Evolutionary conservation across 352 stramenopile species (phyloP), one percentile per base, ranked within the genome.

Genomic region (Phytophthora capsici): DNA sequence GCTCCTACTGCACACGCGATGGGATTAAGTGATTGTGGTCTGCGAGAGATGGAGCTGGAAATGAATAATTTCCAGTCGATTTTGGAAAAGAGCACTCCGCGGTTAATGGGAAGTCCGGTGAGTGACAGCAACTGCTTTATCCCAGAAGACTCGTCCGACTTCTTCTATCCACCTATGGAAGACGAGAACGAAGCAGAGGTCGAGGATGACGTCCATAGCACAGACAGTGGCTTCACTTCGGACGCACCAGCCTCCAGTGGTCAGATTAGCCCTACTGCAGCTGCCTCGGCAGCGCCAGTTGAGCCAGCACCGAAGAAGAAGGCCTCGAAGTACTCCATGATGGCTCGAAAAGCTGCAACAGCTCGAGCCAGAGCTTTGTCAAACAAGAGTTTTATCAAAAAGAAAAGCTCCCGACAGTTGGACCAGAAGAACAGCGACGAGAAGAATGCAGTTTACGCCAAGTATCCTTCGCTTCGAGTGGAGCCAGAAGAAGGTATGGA

Each of bases 31-130:
- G 78, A 95, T 48, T 87, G 78, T 16, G 88, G 88, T 7, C 63
- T 95, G 43, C 80, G 86, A 14, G 88, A 95, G 56, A 94, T 95
- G 79, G 88, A 95, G 46, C 47, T 92, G 8, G 79, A 92, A 37
- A 91, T 95, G 40, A 74, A 93, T 28, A 82, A 82, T 2, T 72
- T 90, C 16, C 62, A 91, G 37, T 52, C 65, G n/a, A 71, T 84
- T 23, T 58, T 93, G 23, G 81, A 95, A 17, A 89, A 86, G 44
- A 81, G 75, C 52, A 83, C 77, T 1, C 83, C 82, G 16, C 71
- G 67, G 19, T 38, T 80, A 57, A 65, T 68, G 22, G 73, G 50
- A 32, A 67, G 64, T 7, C 67, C 57, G 1, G 58, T 63, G 34
- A 75, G 61, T 47, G 76, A 76, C 7, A 69, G 62, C 41, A 66